Evolutionary conservation across 2,329 filamentous ascomycete genomes (phyloP).

Genomic region (Phyllosticta citribraziliensis): DNA sequence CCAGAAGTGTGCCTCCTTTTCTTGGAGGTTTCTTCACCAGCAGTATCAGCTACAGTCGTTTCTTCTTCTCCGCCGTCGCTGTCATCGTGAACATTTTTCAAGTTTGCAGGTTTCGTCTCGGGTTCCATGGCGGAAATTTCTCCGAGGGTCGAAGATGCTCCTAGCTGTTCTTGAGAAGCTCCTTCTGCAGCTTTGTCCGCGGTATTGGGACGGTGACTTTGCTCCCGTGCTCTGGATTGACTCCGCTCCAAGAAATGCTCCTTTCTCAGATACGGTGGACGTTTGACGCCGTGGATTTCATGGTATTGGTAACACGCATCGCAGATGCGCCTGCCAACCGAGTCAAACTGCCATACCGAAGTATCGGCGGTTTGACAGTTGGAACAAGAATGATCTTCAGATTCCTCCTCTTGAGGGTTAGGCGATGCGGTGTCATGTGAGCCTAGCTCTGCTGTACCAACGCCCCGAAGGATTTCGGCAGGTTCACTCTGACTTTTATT

Average conservation of each 20-base stretch:
- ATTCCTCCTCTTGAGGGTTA: background rate
- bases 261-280: background rate
- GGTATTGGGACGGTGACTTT: background rate
- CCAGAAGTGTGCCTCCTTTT: background rate
- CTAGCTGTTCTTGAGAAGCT: background rate
- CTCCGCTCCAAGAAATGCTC: background rate
- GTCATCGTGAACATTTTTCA: background rate
- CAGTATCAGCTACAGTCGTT: background rate
- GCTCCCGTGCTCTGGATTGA: background rate
- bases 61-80: background rate
- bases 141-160: background rate
- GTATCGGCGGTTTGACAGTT: background rate
- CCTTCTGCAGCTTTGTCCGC: background rate
- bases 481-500: background rate
- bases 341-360: background rate
- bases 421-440: background rate
- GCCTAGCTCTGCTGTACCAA: no score
- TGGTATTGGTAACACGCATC: background rate
- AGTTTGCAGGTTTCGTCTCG: background rate
- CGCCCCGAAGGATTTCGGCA: background rate
- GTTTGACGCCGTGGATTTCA: background rate
- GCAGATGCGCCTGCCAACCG: background rate
- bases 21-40: background rate
- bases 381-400: background rate
- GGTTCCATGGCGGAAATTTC: no score